These are phyloP conservation scores for Claviceps sp. DNA, from an alignment of 2,329 filamentous ascomycete species.

Conservation along the genomic window DNA sequence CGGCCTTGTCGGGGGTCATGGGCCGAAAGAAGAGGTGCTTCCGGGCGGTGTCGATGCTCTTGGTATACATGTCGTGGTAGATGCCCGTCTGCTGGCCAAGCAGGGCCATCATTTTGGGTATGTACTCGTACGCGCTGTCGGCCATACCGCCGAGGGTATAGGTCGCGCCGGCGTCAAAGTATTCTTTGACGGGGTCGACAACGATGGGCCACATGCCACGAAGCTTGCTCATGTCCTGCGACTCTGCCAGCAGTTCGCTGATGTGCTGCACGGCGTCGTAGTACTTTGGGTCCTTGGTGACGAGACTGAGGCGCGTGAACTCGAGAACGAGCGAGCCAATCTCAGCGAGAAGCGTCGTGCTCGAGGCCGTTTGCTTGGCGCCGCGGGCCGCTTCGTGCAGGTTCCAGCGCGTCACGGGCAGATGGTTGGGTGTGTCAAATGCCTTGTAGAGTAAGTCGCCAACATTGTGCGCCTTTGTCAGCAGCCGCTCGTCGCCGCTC, in stretches of 20 bases:
- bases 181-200: conserved; percentile 44
- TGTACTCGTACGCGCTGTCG: conserved; percentile 47
- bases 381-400: conserved; percentile 14
- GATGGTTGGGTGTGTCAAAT: conserved; percentile 37
- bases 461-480: conserved; percentile 34
- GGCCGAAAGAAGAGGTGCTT: conserved; percentile 57
- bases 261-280: conserved; percentile 62
- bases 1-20: conserved; percentile 44
- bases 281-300: conserved; percentile 57
- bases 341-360: conserved; percentile 37
- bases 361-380: conserved; percentile 9
- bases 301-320: conserved; percentile 56
- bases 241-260: conserved; percentile 49
- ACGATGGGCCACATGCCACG: conserved; percentile 62
- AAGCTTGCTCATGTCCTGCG: conserved; percentile 53
- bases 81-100: conserved; percentile 45
- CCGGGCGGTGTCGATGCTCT: conserved; percentile 44
- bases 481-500: conserved; percentile 27
- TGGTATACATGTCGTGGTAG: conserved; percentile 52
- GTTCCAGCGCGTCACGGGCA: conserved; percentile 26
- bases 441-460: conserved; percentile 39
- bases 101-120: conserved; percentile 49
- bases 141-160: conserved; percentile 38
- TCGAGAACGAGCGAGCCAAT: conserved; percentile 57
- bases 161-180: conserved; percentile 46